A percentile compares a stretch with the other conserved stretches of the same genome.
phyloP scores from a whole-genome alignment of 2,329 filamentous ascomycete species.

The Samsoniella hepiali region DNA sequence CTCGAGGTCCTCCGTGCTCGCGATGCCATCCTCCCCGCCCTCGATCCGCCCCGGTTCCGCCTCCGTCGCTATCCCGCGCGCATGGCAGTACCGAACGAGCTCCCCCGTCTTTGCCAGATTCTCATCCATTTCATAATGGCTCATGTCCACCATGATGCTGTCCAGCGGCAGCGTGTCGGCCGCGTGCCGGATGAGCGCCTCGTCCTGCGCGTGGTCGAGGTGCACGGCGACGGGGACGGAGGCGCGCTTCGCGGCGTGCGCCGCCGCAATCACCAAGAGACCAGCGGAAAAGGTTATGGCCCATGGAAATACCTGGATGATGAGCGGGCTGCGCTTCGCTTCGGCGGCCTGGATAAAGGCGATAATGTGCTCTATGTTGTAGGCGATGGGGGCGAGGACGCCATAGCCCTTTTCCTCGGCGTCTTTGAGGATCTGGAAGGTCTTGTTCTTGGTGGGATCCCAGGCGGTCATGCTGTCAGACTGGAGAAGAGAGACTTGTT shows the following conservation, averaged over 20 bases:
- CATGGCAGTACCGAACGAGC: slow-evolving; percentile 59
- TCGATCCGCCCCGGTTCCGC: slow-evolving; percentile 66
- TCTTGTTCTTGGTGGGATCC: slow-evolving; percentile 26
- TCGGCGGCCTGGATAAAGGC: slow-evolving; percentile 67
- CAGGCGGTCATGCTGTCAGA: slow-evolving; percentile 22
- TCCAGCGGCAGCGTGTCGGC: slow-evolving; percentile 60
- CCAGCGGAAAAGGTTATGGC: slow-evolving; percentile 60
- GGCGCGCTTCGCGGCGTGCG: slow-evolving; percentile 52
- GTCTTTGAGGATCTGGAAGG: slow-evolving; percentile 46
- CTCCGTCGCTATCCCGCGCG: slow-evolving; percentile 62
- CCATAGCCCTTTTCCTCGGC: slow-evolving; percentile 52
- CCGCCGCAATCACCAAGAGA: slow-evolving; percentile 51
- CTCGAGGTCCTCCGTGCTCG: slow-evolving; percentile 50
- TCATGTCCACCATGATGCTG: slow-evolving; percentile 76
- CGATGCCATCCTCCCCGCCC: slow-evolving; percentile 67
- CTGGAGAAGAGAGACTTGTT: background rate
- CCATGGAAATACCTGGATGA: slow-evolving; percentile 73
- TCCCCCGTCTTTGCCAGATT: slow-evolving; percentile 62
- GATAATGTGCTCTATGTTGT: slow-evolving; percentile 69
- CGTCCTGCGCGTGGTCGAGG: slow-evolving; percentile 64
- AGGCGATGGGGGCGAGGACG: slow-evolving; percentile 52
- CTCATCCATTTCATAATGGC: slow-evolving; percentile 66
- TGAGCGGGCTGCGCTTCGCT: slow-evolving; percentile 59
- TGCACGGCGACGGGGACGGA: slow-evolving; percentile 59
- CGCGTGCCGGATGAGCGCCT: slow-evolving; percentile 54